phyloP scores from a whole-genome alignment of 2,329 filamentous ascomycete genomes.

The Alternaria metachromatica region DNA sequence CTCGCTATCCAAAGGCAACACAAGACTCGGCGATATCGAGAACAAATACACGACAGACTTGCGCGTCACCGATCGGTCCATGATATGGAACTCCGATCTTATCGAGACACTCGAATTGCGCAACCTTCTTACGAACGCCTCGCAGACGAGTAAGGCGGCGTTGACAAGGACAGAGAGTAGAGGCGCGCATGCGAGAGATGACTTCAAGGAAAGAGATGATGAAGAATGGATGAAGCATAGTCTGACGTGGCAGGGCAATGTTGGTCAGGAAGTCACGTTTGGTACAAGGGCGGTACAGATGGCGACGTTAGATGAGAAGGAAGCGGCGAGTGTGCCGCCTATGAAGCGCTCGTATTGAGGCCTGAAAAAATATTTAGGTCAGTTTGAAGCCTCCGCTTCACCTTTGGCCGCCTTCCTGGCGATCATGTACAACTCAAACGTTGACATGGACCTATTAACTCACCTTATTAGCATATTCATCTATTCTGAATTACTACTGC shows the following conservation, averaged over 20 bases:
- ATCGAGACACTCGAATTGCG: constrained; percentile 57
- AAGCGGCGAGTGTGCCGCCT: constrained; percentile 50
- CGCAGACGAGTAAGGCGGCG: constrained; percentile 56
- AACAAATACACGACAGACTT: constrained; percentile 46
- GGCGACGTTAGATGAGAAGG: constrained; percentile 54
- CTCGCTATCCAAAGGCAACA: constrained; percentile 45
- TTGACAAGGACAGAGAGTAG: constrained; percentile 54
- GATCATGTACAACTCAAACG: background rate
- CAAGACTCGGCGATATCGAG: constrained; percentile 45
- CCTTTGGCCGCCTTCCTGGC: background rate
- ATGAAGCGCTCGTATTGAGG: constrained; percentile 42
- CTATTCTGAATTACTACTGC: background rate
- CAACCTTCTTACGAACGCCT: constrained; percentile 56
- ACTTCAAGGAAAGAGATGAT: constrained; percentile 54
- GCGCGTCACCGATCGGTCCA: constrained; percentile 50
- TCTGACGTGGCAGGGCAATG: constrained; percentile 53
- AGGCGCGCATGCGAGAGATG: constrained; percentile 57
- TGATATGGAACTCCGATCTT: constrained; percentile 60
- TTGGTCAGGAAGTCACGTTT: constrained; percentile 50
- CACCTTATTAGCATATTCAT: background rate
- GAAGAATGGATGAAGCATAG: constrained; percentile 57
- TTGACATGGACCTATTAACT: background rate
- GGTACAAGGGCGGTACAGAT: constrained; percentile 53
- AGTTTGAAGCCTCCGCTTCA: background rate
- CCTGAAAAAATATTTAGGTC: background rate